Percentiles rank a stretch among this genome's conserved stretches.
phyloP scores from a whole-genome alignment of 2,329 filamentous ascomycete species.

The Claviceps digitariae region DNA sequence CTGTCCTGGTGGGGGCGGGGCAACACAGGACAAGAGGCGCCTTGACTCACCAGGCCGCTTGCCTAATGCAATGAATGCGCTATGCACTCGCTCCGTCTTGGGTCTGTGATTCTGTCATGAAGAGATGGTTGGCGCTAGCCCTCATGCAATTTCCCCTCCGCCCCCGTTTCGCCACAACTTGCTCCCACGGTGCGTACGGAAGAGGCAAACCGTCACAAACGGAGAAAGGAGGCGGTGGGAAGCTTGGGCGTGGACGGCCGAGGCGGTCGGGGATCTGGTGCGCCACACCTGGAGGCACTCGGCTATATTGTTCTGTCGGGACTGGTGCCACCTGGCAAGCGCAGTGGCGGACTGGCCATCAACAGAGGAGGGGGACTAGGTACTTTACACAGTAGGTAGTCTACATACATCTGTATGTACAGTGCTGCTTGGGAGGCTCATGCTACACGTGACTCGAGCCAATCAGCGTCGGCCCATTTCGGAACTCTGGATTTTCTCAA shows the following conservation, averaged over 20 bases:
- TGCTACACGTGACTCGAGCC: slow-evolving; percentile 22
- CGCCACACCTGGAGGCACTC: not conserved
- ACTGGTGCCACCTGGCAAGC: not conserved
- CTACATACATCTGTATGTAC: no score
- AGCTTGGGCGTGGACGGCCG: not conserved
- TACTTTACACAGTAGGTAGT: no score
- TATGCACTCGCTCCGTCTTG: no score
- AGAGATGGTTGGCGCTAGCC: not conserved
- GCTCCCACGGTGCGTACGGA: not conserved
- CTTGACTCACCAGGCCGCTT: no score
- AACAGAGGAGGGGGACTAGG: not conserved
- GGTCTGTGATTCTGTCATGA: no score
- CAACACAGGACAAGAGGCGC: slow-evolving; percentile 2
- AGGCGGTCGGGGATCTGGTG: not conserved
- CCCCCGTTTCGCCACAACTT: not conserved
- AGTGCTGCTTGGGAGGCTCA: slow-evolving; percentile 11
- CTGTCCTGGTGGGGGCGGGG: slow-evolving; percentile 22
- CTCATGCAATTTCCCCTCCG: not conserved
- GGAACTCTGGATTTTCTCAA: slow-evolving; percentile 29
- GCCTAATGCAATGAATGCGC: no score
- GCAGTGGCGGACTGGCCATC: not conserved
- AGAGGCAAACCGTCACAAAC: not conserved
- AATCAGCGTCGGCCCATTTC: slow-evolving; percentile 31
- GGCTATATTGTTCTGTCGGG: not conserved
- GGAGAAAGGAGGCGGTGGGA: not conserved